Conservation (phyloP, 176 grass and related monocot genomes). For the Bonia amplexicaulis region DNA sequence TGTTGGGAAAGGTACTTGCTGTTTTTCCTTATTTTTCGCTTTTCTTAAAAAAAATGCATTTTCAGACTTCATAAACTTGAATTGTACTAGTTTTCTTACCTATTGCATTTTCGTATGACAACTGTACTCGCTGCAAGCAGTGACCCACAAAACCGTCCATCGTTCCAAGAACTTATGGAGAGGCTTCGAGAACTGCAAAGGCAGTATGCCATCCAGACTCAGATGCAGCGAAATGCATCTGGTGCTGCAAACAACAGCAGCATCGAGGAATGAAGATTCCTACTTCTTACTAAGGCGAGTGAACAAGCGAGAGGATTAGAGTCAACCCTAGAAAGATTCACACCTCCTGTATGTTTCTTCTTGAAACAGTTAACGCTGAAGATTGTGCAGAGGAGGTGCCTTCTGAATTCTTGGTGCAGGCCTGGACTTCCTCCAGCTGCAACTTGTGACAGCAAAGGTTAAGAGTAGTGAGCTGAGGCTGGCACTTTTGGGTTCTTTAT, state of each 20-base stretch:
- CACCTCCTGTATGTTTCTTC: slow-evolving; percentile 11
- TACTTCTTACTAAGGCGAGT: not conserved
- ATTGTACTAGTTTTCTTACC: not conserved
- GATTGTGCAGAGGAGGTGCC: slow-evolving; percentile 25
- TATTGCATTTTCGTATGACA: slow-evolving; percentile 1
- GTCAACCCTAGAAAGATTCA: not conserved
- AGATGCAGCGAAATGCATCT: slow-evolving; percentile 45
- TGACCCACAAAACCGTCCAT: slow-evolving; percentile 61
- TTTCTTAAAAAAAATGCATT: not conserved
- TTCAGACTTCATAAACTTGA: not conserved
- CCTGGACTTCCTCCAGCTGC: not conserved
- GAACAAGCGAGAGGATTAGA: not conserved
- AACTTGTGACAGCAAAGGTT: slow-evolving; percentile 17
- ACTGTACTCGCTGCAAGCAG: slow-evolving; percentile 36
- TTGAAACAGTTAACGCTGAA: slow-evolving; percentile 23
- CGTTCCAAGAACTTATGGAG: slow-evolving; percentile 74
- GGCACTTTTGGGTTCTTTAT: not conserved
- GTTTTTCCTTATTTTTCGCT: not conserved
- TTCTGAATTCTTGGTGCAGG: not conserved
- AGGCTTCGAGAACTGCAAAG: slow-evolving; percentile 65
- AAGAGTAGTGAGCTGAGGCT: slow-evolving; percentile 30
- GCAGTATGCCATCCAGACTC: slow-evolving; percentile 51
- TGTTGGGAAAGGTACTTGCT: slow-evolving; percentile 80
- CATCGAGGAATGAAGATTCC: slow-evolving; percentile 43
- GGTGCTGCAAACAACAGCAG: slow-evolving; percentile 34